Evolutionary conservation across 2,329 filamentous ascomycete species (phyloP), one percentile per base, ranked within the genome.

Genomic region (Tolypocladium ovalisporum): DNA sequence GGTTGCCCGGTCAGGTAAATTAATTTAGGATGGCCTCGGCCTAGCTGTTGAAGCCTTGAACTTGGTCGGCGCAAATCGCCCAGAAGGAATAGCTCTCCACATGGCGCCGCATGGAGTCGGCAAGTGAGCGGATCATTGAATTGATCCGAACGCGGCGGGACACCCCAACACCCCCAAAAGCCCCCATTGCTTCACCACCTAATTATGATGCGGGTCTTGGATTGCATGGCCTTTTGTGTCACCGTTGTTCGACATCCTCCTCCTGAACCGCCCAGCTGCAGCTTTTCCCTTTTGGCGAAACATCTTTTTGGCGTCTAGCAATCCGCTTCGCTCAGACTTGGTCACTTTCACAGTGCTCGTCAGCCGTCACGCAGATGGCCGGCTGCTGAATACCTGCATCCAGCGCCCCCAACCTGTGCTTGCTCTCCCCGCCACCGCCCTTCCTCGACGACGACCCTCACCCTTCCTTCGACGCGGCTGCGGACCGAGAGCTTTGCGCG

Each of bases 331-430:
- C 17, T 9, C 27, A 15, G 47, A 10, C 35, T 52, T 39, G 22
- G 53, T 34, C 39, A 19, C 49, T 57, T 52, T 27, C n/a, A 10
- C 47, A 34, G 47, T 34, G 29, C 54, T 55, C 47, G 39, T 54
- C 55, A 34, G 39, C 53, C 47, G 39, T 54, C 55, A 40, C 39
- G 52, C 52, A 56, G 53, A 63, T 65, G 63, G 58, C 62, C 61
- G 57, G 59, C 59, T 60, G 61, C 57, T 64, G 61, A 63, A 58
- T 44, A 53, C 52, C 17, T 29, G 29, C 19, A 15, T 39, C 15
- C 34, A 54, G 24, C 54, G 51, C 40, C 44, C 40, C 44, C 60
- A 54, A 60, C 58, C 56, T 57, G 55, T 27, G 54, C 52, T 54
- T 58, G 42, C 54, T 47, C 36, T 17, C 27, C 44, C 24, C 57